Percentiles rank a stretch among this genome's conserved stretches.
Conservation (phyloP, 2,329 filamentous ascomycete species). For the Ilyonectria destructans region DNA sequence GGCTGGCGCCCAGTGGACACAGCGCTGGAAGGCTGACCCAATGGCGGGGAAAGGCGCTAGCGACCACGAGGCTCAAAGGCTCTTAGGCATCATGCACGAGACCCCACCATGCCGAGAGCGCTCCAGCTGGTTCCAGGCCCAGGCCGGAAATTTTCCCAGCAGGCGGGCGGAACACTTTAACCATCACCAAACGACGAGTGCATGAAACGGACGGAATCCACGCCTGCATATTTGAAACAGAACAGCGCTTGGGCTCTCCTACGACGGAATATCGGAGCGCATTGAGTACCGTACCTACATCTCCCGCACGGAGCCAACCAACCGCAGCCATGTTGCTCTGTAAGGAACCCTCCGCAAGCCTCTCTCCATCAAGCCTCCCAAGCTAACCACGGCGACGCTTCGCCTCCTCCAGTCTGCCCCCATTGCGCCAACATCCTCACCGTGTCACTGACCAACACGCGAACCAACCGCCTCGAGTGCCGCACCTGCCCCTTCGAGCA, state of each 20-base stretch:
- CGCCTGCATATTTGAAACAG: not conserved
- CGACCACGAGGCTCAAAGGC: slow-evolving; percentile 18
- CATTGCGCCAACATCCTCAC: slow-evolving; percentile 89
- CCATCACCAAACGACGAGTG: slow-evolving; percentile 7
- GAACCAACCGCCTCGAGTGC: slow-evolving; percentile 91
- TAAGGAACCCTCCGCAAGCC: slow-evolving; percentile 55
- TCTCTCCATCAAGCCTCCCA: slow-evolving; percentile 21
- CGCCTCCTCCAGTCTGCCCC: slow-evolving; percentile 77
- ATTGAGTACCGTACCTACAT: no score
- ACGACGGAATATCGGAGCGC: not conserved
- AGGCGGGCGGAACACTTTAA: slow-evolving; percentile 26
- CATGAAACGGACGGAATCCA: not conserved
- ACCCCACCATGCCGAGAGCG: slow-evolving; percentile 36
- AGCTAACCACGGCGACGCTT: slow-evolving; percentile 37
- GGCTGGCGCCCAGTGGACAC: slow-evolving; percentile 1
- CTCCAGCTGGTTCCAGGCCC: slow-evolving; percentile 7
- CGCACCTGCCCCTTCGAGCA: slow-evolving; percentile 96
- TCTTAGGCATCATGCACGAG: slow-evolving; percentile 13
- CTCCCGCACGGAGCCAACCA: slow-evolving; percentile 2
- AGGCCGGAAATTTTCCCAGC: slow-evolving; percentile 23
- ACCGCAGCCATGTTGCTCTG: slow-evolving; percentile 75
- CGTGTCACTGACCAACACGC: slow-evolving; percentile 73
- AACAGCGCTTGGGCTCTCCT: not conserved
- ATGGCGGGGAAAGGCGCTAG: slow-evolving; percentile 5
- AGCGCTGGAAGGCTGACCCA: slow-evolving; percentile 3